Evolutionary conservation across 345 rosid species (phyloP).

Genomic region (Hypericum androsaemum): DNA sequence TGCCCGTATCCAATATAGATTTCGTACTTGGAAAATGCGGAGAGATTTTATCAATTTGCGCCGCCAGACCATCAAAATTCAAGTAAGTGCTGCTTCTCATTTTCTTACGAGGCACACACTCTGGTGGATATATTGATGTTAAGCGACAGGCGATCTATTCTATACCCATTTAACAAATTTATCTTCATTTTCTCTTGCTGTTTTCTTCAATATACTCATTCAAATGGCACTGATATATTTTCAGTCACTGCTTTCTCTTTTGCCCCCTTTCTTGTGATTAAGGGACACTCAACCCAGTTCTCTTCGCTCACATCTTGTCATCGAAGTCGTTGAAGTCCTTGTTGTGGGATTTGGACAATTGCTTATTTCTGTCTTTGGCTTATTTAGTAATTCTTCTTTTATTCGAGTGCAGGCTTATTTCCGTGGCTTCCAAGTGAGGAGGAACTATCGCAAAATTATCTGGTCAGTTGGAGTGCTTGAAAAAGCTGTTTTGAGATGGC

Average conservation of each 20-base stretch:
- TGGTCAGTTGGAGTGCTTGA: conserved; percentile 96
- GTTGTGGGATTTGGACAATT: too few relatives aligned
- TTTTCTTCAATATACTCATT: too few relatives aligned
- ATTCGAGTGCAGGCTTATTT: conserved; percentile 58
- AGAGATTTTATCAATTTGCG: conserved; percentile 68
- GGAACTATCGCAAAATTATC: conserved; percentile 59
- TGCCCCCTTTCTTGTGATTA: too few relatives aligned
- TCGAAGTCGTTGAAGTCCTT: too few relatives aligned
- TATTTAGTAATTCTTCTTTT: not conserved
- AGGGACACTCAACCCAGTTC: too few relatives aligned
- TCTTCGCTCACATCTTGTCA: too few relatives aligned
- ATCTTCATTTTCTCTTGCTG: too few relatives aligned
- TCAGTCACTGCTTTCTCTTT: too few relatives aligned
- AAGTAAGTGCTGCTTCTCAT: conserved; percentile 35
- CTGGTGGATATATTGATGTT: not conserved
- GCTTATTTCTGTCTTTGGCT: too few relatives aligned
- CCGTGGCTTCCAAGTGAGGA: conserved; percentile 77
- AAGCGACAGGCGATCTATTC: too few relatives aligned
- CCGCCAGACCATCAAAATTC: conserved; percentile 64
- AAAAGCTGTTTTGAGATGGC: conserved; percentile 87
- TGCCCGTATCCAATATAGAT: conserved; percentile 69
- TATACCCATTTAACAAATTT: too few relatives aligned
- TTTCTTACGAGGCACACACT: not conserved
- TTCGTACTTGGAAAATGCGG: conserved; percentile 78
- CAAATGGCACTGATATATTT: too few relatives aligned